Base-by-base conservation (phyloP, 202 grass and related monocot species). In the Zizania palustris region DNA sequence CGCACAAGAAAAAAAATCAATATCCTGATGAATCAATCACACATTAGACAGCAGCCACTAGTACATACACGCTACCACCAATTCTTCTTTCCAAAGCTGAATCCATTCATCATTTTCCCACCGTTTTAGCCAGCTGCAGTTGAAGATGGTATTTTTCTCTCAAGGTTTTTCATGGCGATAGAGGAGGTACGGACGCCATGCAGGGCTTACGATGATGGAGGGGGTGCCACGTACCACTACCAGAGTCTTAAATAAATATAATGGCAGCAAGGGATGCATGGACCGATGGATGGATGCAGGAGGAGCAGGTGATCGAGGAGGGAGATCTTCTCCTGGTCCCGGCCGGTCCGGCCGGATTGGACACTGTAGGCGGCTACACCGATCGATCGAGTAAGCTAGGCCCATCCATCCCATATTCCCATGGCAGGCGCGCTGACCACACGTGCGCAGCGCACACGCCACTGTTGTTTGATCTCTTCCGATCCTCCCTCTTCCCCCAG, bases 211-310 rank as follows among this genome's bases (percentile, higher is more conserved):
- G 68, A 57, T n/a, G n/a, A n/a, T 15, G 15, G 28, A 28, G 28
- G 28, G 28, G 28, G 28, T 38, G 21, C n/a, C n/a, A n/a, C 15
- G 28, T 43, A 69, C 45, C 14, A 16, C 35, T n/a, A n/a, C n/a
- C 39, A 51, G 64, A 38, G 67, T 44, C 67, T 67, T 87, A 35
- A 81, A 71, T 75, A 75, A 70, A 63, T n/a, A n/a, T n/a, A n/a
- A n/a, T 28, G 28, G 69, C 60, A 40, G 18, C 3, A 18, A 7
- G 55, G 67, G 45, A 45, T 28, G 28, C 28, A 28, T 39, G 75
- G 60, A 55, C 51, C n/a, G 51, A 55, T 20, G 51, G 51, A 55
- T 55, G 51, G n/a, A 28, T 28, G 28, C 28, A 28, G 28, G 28
- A 28, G 28, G 28, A 19, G 51, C n/a, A 55, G n/a, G 3, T 55